phyloP scores from a whole-genome alignment of 2,329 filamentous ascomycete species.

The Nothomitra cinnamomea region DNA sequence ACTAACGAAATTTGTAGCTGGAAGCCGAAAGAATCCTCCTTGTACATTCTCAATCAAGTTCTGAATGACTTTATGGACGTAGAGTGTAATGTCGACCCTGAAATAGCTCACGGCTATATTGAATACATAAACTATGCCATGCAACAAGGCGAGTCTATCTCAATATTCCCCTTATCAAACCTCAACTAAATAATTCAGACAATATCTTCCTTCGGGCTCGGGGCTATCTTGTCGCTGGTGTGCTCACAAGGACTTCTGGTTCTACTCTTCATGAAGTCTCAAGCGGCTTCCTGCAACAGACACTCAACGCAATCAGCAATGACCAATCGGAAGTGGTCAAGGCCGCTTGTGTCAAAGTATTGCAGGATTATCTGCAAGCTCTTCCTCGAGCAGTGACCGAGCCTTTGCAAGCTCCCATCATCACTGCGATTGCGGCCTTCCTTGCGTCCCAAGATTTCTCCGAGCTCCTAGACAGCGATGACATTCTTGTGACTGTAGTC shows the following conservation, averaged over 20 bases:
- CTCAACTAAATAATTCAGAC: slow-evolving; percentile 27
- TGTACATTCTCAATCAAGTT: slow-evolving; percentile 75
- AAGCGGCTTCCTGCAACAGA: slow-evolving; percentile 48
- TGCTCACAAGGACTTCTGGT: slow-evolving; percentile 52
- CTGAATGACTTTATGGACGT: slow-evolving; percentile 70
- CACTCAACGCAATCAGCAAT: slow-evolving; percentile 55
- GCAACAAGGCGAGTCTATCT: slow-evolving; percentile 25
- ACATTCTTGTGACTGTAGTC: slow-evolving; percentile 76
- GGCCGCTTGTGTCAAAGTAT: slow-evolving; percentile 74
- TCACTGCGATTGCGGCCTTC: slow-evolving; percentile 50
- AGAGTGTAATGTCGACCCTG: slow-evolving; percentile 49
- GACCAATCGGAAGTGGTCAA: slow-evolving; percentile 80
- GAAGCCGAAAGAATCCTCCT: slow-evolving; percentile 59
- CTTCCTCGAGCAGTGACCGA: slow-evolving; percentile 32
- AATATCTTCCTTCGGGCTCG: slow-evolving; percentile 69
- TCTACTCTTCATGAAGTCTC: slow-evolving; percentile 36
- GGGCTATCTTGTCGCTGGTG: slow-evolving; percentile 73
- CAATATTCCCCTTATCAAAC: not conserved
- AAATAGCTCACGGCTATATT: slow-evolving; percentile 56
- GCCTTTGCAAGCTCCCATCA: slow-evolving; percentile 42
- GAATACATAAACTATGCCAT: slow-evolving; percentile 68
- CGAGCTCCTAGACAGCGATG: slow-evolving; percentile 76
- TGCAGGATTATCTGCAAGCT: slow-evolving; percentile 50
- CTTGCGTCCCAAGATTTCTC: slow-evolving; percentile 63
- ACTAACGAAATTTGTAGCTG: slow-evolving; percentile 24